These are phyloP conservation scores for Helichrysum umbraculigerum DNA, from an alignment of 129 eudicot genomes.

Conservation along the genomic window DNA sequence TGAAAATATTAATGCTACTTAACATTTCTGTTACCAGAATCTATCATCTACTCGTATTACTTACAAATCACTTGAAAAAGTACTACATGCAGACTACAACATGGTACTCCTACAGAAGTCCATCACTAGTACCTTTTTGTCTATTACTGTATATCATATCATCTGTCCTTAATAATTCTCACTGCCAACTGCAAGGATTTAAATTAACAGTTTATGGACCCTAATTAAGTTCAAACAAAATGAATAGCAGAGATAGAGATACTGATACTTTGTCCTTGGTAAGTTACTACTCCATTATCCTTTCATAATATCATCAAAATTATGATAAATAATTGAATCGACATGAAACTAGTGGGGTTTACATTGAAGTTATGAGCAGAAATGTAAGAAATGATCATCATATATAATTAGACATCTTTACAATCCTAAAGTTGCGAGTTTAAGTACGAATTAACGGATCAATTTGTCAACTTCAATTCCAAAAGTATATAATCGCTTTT, in stretches of 20 bases:
- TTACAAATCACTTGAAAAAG: neutral
- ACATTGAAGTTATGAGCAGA: neutral
- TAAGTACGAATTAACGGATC: neutral
- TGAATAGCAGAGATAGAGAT: neutral
- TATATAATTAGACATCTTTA: neutral
- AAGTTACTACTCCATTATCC: neutral
- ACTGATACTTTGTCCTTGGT: neutral
- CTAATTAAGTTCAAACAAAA: too few relatives aligned
- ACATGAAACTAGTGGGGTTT: neutral
- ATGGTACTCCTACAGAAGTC: neutral
- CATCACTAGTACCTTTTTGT: neutral
- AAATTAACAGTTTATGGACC: neutral
- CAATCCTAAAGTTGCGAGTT: neutral
- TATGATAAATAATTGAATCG: neutral
- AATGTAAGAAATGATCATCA: neutral
- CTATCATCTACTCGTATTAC: neutral
- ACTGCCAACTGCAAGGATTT: neutral
- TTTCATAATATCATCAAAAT: neutral
- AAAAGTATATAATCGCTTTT: neutral
- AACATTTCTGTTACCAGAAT: too few relatives aligned
- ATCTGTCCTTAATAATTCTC: conserved; percentile 1
- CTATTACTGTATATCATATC: neutral
- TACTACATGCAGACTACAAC: neutral
- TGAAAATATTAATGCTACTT: too few relatives aligned
- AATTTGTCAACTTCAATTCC: neutral